Evolutionary conservation across 257 asterid genomes (phyloP), one percentile per base, ranked within the genome.

Genomic region (Gynochthodes officinalis): DNA sequence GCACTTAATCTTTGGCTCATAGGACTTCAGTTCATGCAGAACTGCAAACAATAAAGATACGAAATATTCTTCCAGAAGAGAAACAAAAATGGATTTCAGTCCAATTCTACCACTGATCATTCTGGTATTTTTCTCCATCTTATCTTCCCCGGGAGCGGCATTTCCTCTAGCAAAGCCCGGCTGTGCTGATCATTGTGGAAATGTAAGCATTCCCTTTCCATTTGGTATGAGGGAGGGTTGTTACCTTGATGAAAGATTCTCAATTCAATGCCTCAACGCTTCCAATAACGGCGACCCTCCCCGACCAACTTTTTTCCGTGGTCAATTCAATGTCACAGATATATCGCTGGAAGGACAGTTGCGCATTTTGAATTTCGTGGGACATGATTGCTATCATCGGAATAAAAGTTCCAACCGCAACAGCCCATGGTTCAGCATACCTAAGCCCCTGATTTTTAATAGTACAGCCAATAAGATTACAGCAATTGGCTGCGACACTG

Each of bases 181-280:
- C 57, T 78, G 82, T 64, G 4, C 0, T 2, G 65, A 72, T 19
- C 64, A 23, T 2, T 82, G 89, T 13, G 86, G 86, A 27, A 28
- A 73, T 18, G 43, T 78, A 2, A 5, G 1, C 37, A 83, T 85
- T 70, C 86, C 87, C 4, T 80, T 27, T 43, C 87, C 89, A 0
- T 80, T 81, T 16, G 84, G 87, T 49, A 61, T 74, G 4, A 50
- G 72, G n/a, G n/a, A n/a, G n/a, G n/a, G n/a, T n/a, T n/a, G n/a
- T n/a, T n/a, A n/a, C n/a, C n/a, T n/a, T n/a, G 0, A 1, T 58
- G 0, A 5, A 0, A 1, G 0, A 0, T 82, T 80, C 67, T 39
- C 8, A n/a, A n/a, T n/a, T n/a, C n/a, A n/a, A n/a, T n/a, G n/a
- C 6, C 65, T 78, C 25, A 52, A 37, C 11, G 77, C 82, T 15